Evolutionary conservation across 2,329 filamentous ascomycete species (phyloP).

Genomic region (Clarireedia paspali): DNA sequence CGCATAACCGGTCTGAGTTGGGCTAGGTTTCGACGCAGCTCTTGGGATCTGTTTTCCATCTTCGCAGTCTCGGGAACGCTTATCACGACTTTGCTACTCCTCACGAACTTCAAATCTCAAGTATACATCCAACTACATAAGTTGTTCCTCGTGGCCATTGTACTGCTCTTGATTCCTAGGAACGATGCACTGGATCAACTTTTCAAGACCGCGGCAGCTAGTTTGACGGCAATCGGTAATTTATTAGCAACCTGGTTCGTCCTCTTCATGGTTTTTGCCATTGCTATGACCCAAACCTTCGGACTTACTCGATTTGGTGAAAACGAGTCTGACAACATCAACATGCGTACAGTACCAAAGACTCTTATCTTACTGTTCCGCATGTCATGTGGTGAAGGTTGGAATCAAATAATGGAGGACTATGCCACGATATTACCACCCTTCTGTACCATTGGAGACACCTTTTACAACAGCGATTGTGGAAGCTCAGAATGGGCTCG

Average conservation of each 20-base stretch:
- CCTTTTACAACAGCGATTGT: conserved; percentile 85
- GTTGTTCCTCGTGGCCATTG: conserved; percentile 83
- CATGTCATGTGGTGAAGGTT: conserved; percentile 89
- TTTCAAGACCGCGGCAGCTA: conserved; percentile 96
- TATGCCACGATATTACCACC: conserved; percentile 75
- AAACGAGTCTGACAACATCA: conserved; percentile 69
- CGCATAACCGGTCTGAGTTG: conserved; percentile 85
- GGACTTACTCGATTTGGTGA: conserved; percentile 82
- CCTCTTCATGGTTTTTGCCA: conserved; percentile 91
- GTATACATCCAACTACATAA: conserved; percentile 80
- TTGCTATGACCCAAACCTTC: conserved; percentile 92
- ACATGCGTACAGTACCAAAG: conserved; percentile 90
- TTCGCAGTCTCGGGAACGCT: conserved; percentile 74
- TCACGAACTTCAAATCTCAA: conserved; percentile 50
- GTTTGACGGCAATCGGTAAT: conserved; percentile 83
- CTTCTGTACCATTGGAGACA: conserved; percentile 62
- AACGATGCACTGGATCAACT: conserved; percentile 97
- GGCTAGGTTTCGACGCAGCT: conserved; percentile 83
- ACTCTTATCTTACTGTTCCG: conserved; percentile 88
- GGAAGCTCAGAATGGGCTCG: conserved; percentile 86
- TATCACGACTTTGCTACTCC: conserved; percentile 68
- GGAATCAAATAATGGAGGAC: conserved; percentile 97
- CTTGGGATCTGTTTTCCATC: conserved; percentile 90
- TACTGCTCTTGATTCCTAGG: conserved; percentile 83
- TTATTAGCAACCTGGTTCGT: conserved; percentile 95